Base-by-base conservation (phyloP, 192 early-diverging fungal genomes). In the Coemansia sp. region DNA sequence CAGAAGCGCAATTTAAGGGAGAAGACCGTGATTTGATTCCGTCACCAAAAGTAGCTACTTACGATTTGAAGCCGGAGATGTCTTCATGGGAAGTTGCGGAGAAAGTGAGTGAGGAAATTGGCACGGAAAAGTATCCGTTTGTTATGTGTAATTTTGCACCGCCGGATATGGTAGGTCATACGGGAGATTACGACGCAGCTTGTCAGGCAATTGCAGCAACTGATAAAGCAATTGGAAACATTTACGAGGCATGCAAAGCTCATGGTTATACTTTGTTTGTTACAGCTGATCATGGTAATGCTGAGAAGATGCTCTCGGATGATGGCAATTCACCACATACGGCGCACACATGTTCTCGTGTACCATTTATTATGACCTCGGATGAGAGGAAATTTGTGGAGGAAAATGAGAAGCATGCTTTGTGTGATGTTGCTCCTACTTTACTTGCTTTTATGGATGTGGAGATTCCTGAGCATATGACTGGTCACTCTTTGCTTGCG, bases 91-190 rank as follows among this genome's bases (percentile, higher is more conserved):
- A 83, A 66, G 94, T 99, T 0, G 95, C 88, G 53, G 88, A 95
- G 50, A 93, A 94, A 77, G 93, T 96, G 6, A 93, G 93, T 7
- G 90, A 95, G 63, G 85, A 88, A 55, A 84, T 99, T 24, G 85
- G 63, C 10, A 75, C 84, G 6, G 85, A 85, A 58, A 90, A 94
- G 82, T 95, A 91, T 83, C 92, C 92, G 36, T 94, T 96, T 66
- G 90, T 97, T 17, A 97, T 99, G 92, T 94, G 92, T 85, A 99
- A 99, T 87, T 98, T 99, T 92, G 97, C 97, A 33, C 93, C 93
- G 61, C 97, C 97, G 17, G 93, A 93, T 73, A 94, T 92, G 93
- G 91, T 97, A 42, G 97, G 97, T 50, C 97, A 99, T 85, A 99
- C 97, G 25, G 97, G 97, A 68, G 78, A 91, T 30, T 98, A 94